Percentiles rank a stretch among this genome's conserved stretches.
Evolutionary conservation across 257 asterid species (phyloP).

Genomic region (Jasminum sambac): DNA sequence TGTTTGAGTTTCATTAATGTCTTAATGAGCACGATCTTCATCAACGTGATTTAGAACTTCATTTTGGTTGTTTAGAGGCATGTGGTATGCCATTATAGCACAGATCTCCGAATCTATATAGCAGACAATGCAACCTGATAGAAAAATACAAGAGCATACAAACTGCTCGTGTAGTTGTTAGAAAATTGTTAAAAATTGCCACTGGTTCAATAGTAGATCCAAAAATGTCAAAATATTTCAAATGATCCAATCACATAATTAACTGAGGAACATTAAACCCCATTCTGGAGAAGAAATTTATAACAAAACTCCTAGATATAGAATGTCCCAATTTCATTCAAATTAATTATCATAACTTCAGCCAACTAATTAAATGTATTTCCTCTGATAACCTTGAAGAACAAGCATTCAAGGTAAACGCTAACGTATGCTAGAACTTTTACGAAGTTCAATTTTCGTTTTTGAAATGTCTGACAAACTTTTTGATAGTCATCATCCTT

Average conservation of each 20-base stretch:
- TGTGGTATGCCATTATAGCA: slow-evolving; percentile 59
- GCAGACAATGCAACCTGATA: slow-evolving; percentile 28
- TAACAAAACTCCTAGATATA: not conserved
- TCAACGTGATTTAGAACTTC: slow-evolving; percentile 12
- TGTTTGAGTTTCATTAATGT: not conserved
- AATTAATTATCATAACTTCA: too few relatives aligned
- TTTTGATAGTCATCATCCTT: not conserved
- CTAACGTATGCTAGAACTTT: not conserved
- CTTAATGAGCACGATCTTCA: not conserved
- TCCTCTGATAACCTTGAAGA: not conserved
- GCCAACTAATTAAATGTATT: not conserved
- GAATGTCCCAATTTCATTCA: not conserved
- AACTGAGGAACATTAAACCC: not conserved
- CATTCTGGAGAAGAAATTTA: not conserved
- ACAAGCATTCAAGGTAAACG: not conserved
- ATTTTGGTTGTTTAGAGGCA: slow-evolving; percentile 46
- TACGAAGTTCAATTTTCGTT: not conserved
- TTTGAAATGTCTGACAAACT: not conserved
- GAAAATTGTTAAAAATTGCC: not conserved
- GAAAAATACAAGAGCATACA: slow-evolving; percentile 8
- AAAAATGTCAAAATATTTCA: not conserved
- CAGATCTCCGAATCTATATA: slow-evolving; percentile 55
- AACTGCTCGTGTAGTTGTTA: not conserved
- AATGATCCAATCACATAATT: not conserved
- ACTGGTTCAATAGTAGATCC: not conserved